These are phyloP conservation scores for Plectosphaerella plurivora DNA, from an alignment of 2,329 filamentous ascomycete genomes.

Conservation along the genomic window DNA sequence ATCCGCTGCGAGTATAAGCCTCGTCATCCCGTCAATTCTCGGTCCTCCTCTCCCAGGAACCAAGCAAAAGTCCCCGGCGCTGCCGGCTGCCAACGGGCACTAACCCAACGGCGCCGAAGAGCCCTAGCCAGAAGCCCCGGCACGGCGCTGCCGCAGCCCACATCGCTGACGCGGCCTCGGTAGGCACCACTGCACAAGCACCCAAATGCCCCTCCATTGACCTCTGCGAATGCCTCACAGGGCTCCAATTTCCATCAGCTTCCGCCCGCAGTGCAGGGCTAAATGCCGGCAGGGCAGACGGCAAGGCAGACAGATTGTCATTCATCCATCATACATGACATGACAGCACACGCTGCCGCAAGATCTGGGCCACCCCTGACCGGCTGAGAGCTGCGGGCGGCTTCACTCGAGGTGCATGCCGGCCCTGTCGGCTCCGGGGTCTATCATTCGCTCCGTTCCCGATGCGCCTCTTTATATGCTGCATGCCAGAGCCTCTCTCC, in stretches of 20 bases:
- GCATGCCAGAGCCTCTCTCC: not conserved
- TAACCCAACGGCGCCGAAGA: too few species aligned
- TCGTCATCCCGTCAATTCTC: too few species aligned
- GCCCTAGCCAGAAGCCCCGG: not conserved
- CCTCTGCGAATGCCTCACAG: too few species aligned
- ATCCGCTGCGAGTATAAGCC: too few species aligned
- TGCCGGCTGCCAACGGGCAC: too few species aligned
- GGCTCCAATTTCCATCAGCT: too few species aligned
- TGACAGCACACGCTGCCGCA: too few species aligned
- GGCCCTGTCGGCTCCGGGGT: too few species aligned
- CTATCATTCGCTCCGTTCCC: too few species aligned
- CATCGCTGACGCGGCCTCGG: conserved; percentile 11
- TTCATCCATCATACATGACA: not conserved
- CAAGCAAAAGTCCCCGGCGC: too few species aligned
- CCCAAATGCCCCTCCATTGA: too few species aligned
- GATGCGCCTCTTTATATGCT: conserved; percentile 3
- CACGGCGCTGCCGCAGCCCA: not conserved
- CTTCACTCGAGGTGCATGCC: not conserved
- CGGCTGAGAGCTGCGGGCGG: not conserved
- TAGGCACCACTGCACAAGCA: not conserved
- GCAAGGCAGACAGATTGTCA: not conserved
- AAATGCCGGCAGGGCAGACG: not conserved
- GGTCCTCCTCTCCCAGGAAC: too few species aligned
- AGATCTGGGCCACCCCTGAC: not conserved
- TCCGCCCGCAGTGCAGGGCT: not conserved